These are phyloP conservation scores for Daedaleopsis sinensis DNA, from an alignment of 768 basidiomycete genomes.

Conservation along the genomic window DNA sequence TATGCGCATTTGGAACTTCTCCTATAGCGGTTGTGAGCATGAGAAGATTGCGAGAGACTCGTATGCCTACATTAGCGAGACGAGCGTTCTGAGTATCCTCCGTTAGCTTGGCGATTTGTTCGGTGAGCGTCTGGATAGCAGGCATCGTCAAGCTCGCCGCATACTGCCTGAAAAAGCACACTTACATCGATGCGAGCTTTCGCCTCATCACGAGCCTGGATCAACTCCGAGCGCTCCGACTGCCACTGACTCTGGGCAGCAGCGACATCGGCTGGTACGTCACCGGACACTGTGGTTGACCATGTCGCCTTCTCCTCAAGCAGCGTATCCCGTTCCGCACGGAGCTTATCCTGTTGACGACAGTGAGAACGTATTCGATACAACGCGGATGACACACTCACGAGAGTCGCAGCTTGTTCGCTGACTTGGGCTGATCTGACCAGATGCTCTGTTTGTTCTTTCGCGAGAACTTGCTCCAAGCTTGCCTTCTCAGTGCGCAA, in stretches of 20 bases:
- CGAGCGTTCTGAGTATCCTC: slow-evolving; percentile 28
- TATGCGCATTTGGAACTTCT: slow-evolving; percentile 62
- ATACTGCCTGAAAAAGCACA: not conserved
- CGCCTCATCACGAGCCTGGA: slow-evolving; percentile 63
- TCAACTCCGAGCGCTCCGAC: slow-evolving; percentile 58
- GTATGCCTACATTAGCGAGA: slow-evolving; percentile 24
- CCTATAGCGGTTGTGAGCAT: slow-evolving; percentile 39
- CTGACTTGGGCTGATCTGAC: slow-evolving; percentile 16
- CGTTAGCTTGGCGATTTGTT: slow-evolving; percentile 27
- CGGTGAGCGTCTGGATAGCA: slow-evolving; percentile 19
- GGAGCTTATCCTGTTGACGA: slow-evolving; percentile 49
- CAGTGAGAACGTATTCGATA: not conserved
- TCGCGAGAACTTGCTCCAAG: slow-evolving; percentile 42
- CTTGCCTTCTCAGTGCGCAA: slow-evolving; percentile 42
- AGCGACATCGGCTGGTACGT: slow-evolving; percentile 25
- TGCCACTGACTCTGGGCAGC: slow-evolving; percentile 49
- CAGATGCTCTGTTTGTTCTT: slow-evolving; percentile 36
- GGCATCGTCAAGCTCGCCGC: not conserved
- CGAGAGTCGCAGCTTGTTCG: slow-evolving; percentile 34
- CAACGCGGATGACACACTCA: slow-evolving; percentile 24
- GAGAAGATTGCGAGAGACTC: not conserved
- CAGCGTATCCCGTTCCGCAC: slow-evolving; percentile 62
- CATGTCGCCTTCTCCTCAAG: slow-evolving; percentile 59
- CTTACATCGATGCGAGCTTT: slow-evolving; percentile 59
- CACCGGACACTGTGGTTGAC: slow-evolving; percentile 25